These are phyloP conservation scores for Pseudogymnoascus sp. DNA, from an alignment of 2,329 filamentous ascomycete genomes.

Conservation along the genomic window DNA sequence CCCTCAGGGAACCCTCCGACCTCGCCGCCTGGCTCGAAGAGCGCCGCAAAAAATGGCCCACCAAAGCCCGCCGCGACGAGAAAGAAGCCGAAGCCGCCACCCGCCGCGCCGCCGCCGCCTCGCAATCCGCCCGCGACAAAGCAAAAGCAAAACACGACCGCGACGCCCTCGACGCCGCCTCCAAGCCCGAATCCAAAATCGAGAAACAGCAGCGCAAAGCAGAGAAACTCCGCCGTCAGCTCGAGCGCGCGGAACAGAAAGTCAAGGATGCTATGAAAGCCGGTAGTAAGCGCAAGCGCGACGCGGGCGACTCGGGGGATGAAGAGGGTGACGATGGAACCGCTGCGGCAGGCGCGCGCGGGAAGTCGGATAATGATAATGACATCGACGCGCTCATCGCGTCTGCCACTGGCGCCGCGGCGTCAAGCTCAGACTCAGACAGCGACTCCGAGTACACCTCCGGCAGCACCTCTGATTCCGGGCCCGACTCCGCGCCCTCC, in stretches of 20 bases:
- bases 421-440: constrained; percentile 17
- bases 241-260: constrained; percentile 57
- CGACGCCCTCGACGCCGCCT: constrained; percentile 41
- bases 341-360: constrained; percentile 14
- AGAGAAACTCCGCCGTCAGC: constrained; percentile 53
- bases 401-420: constrained; percentile 2
- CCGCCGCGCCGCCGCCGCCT: constrained; percentile 23
- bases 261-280: constrained; percentile 32
- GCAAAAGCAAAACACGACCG: constrained; percentile 34
- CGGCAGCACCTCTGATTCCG: constrained; percentile 47
- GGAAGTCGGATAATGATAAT: not conserved
- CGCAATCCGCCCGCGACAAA: constrained; percentile 16
- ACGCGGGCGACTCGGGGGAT: constrained; percentile 58
- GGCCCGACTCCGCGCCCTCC: constrained; percentile 50
- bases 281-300: constrained; percentile 60
- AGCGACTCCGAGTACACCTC: constrained; percentile 24
- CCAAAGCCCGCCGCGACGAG: constrained; percentile 58
- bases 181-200: constrained; percentile 37
- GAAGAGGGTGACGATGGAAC: constrained; percentile 35
- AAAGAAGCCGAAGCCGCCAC: constrained; percentile 44
- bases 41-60: constrained; percentile 72
- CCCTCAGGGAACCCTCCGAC: constrained; percentile 47
- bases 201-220: constrained; percentile 48
- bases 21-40: constrained; percentile 74
- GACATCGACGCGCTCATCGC: constrained; percentile 11